Conservation (phyloP, 2,329 filamentous ascomycete species). For the Epichloe elymi region DNA sequence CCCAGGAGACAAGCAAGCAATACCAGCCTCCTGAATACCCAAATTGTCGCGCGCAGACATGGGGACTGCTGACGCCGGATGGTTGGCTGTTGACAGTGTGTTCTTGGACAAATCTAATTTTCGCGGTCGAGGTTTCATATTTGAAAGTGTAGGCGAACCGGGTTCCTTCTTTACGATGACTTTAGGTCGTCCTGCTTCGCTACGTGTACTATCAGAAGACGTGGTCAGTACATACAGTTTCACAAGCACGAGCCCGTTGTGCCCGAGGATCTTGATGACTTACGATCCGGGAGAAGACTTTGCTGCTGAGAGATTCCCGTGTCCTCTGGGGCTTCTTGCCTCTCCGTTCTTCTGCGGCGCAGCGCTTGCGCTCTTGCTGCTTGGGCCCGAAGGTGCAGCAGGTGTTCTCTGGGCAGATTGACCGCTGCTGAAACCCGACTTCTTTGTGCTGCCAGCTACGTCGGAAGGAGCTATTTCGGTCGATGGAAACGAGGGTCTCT, state of each 20-base stretch:
- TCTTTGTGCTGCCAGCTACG: constrained; percentile 2
- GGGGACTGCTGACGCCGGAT: constrained; percentile 52
- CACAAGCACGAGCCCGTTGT: background rate
- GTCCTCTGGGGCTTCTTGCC: constrained; percentile 40
- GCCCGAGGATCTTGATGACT: constrained; percentile 18
- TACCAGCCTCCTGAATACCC: constrained; percentile 80
- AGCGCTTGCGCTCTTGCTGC: constrained; percentile 23
- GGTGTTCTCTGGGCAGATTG: constrained; percentile 31
- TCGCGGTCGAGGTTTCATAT: constrained; percentile 50
- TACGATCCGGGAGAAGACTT: constrained; percentile 51
- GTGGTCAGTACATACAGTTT: constrained; percentile 5
- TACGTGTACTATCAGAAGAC: constrained; percentile 26
- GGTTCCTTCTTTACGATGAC: constrained; percentile 97
- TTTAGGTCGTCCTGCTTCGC: constrained; percentile 43
- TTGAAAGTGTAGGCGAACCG: constrained; percentile 66
- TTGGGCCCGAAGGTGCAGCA: constrained; percentile 14
- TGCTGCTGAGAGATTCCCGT: constrained; percentile 20
- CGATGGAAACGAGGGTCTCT: constrained; percentile 43
- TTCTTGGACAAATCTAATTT: constrained; percentile 66
- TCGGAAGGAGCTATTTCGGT: constrained; percentile 20
- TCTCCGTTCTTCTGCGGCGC: constrained; percentile 33
- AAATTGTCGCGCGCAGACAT: constrained; percentile 68
- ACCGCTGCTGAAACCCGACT: constrained; percentile 13
- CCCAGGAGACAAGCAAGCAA: constrained; percentile 88
- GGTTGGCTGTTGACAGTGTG: constrained; percentile 34